These are phyloP conservation scores for Talaromyces sp. DNA, from an alignment of 2,329 filamentous ascomycete genomes.

Conservation along the genomic window DNA sequence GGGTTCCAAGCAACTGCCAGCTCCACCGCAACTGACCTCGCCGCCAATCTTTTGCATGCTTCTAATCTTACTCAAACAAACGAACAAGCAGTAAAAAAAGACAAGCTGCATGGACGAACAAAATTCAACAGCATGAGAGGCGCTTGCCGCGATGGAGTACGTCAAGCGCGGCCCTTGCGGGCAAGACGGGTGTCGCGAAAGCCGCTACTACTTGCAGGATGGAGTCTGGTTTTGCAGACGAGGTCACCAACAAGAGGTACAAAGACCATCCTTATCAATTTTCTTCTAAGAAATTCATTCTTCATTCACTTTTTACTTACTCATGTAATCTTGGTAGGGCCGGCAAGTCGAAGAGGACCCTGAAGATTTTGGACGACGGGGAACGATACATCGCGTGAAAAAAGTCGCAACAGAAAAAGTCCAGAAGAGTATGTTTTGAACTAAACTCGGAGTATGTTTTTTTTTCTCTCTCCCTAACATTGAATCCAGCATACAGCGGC, in stretches of 20 bases:
- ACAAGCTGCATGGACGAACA: neutral
- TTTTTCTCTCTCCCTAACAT: neutral
- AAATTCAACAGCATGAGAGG: conserved; percentile 5
- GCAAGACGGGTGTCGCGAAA: conserved; percentile 63
- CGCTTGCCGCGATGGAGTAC: conserved; percentile 34
- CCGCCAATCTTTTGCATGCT: neutral
- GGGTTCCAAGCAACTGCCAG: conserved; percentile 1
- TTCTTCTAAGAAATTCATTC: neutral
- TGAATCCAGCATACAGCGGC: conserved; percentile 48
- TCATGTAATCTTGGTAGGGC: conserved; percentile 21
- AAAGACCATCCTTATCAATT: conserved; percentile 14
- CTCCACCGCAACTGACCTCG: neutral
- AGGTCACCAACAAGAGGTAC: conserved; percentile 72
- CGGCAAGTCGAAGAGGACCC: conserved; percentile 53
- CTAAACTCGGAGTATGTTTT: neutral
- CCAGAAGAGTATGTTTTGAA: conserved; percentile 36
- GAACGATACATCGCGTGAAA: conserved; percentile 51
- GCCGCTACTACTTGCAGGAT: conserved; percentile 66
- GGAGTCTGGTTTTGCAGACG: conserved; percentile 73
- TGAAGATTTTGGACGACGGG: conserved; percentile 60
- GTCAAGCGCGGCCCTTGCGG: conserved; percentile 45
- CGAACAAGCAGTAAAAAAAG: neutral
- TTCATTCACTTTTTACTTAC: neutral
- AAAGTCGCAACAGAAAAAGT: conserved; percentile 50
- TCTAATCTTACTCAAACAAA: neutral